These are phyloP conservation scores for Plenodomus biglobosus DNA, from an alignment of 2,329 filamentous ascomycete species.

Conservation along the genomic window DNA sequence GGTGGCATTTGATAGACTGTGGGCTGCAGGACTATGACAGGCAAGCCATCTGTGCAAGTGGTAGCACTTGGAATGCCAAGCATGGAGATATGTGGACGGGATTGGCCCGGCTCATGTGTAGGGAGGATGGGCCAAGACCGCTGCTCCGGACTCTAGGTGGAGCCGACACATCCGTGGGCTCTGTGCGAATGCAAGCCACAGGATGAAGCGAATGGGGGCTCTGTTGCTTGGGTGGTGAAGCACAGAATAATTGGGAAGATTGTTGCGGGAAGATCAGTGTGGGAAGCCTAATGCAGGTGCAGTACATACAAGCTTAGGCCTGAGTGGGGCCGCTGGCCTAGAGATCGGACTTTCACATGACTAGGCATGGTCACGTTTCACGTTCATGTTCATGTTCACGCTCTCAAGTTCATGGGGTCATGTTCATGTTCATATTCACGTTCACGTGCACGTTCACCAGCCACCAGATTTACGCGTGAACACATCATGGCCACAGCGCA, in stretches of 20 bases:
- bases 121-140: constrained; percentile 12
- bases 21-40: not conserved
- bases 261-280: not conserved
- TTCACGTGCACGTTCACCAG: not conserved
- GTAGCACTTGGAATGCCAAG: constrained; percentile 21
- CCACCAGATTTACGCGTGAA: not conserved
- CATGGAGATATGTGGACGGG: constrained; percentile 16
- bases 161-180: not conserved
- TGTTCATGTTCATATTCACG: too few species aligned
- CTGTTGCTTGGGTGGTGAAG: not conserved
- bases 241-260: not conserved
- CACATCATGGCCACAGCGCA: not conserved
- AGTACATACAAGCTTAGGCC: not conserved
- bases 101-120: constrained; percentile 13
- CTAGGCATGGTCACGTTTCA: too few species aligned
- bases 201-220: not conserved
- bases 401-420: too few species aligned
- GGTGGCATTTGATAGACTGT: constrained; percentile 4
- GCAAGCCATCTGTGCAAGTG: constrained; percentile 14
- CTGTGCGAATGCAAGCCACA: not conserved
- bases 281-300: not conserved
- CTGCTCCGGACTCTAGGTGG: not conserved
- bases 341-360: not conserved
- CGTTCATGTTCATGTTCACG: not conserved
- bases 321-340: not conserved